Evolutionary conservation across 2,329 filamentous ascomycete species (phyloP), one percentile per base, ranked within the genome.

Genomic region (Penicillium sp.): DNA sequence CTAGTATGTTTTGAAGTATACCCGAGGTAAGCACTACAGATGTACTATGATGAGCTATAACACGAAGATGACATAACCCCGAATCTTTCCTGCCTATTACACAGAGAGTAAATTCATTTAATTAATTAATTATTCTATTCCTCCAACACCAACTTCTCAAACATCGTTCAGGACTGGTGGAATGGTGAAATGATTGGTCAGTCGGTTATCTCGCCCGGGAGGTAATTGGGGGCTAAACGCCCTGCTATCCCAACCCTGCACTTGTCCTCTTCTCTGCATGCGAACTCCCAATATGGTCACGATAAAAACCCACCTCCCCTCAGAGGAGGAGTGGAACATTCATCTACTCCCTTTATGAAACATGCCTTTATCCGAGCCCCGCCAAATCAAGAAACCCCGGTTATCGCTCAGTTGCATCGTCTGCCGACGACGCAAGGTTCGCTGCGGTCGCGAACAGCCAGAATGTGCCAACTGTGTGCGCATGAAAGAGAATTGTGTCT

Each of bases 391-490:
- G 10, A 54, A 46, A 52, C 58, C 58, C 6, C 56, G 58, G 29
- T 23, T 60, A 27, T 49, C 52, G 15, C 57, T 61, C 3, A 61
- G 49, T 16, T 61, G 59, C 39, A 46, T 35, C 18, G 50, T 55
- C 13, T 61, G 59, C 44, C 54, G 57, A 3, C 46, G 51, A n/a
- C 59, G 57, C 18, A 61, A 61, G 35, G 59, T 61, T 23, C 51
- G 57, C 40, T 61, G 59, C 15, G 59, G 59, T 32, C 50, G 55
- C 16, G 59, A 61, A 35, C 57, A 60, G 9, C 59, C 59, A 45
- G n/a, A 50, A 46, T 61, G 59, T 21, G 50, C 40, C 32, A 61
- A 61, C 37, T 60, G 59, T 48, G 31, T 55, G 21, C 50, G 54
- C 25, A 46, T 60, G 45, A 52, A 58, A 23, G 42, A 57, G 37